phyloP scores from a whole-genome alignment of 352 stramenopile species.

The Stephanocyclus meneghinianus region DNA sequence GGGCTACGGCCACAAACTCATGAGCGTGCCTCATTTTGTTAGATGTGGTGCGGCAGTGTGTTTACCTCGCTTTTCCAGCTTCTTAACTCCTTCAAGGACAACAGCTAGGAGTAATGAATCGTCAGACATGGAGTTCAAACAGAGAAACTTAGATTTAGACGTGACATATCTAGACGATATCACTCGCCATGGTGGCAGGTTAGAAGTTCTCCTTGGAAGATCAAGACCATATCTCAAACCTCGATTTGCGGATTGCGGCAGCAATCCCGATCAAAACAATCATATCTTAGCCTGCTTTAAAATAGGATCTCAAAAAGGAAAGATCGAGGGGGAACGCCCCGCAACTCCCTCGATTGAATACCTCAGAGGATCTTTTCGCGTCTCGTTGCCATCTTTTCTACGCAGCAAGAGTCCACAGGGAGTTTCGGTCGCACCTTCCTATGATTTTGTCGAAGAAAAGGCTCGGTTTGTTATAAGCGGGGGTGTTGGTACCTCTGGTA shows the following conservation, averaged over 20 bases:
- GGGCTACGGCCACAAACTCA: constrained; percentile 30
- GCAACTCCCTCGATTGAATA: constrained; percentile 37
- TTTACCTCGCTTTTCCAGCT: constrained; percentile 16
- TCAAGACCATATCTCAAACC: constrained; percentile 2
- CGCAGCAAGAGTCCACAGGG: constrained; percentile 7
- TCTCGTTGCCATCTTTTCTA: constrained; percentile 28
- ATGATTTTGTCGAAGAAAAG: constrained; percentile 39
- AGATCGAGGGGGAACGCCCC: background rate
- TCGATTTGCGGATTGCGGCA: background rate
- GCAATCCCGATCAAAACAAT: constrained; percentile 20
- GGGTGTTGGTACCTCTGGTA: constrained; percentile 38
- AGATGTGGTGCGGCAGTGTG: constrained; percentile 15
- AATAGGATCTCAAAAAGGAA: constrained; percentile 13
- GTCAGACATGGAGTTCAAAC: background rate
- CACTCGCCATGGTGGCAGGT: constrained; percentile 10
- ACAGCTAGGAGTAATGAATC: background rate
- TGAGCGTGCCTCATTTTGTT: constrained; percentile 30
- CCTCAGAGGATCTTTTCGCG: constrained; percentile 24
- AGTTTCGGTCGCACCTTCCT: constrained; percentile 40
- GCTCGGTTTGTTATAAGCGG: constrained; percentile 45
- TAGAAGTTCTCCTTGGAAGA: constrained; percentile 41
- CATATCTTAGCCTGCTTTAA: constrained; percentile 40
- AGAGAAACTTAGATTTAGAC: constrained; percentile 32
- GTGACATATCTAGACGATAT: constrained; percentile 21
- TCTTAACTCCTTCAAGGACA: background rate